Percentiles rank a stretch among this genome's conserved stretches.
These are phyloP conservation scores for Auriscalpium microsporum DNA, from an alignment of 768 basidiomycete genomes.

Conservation along the genomic window DNA sequence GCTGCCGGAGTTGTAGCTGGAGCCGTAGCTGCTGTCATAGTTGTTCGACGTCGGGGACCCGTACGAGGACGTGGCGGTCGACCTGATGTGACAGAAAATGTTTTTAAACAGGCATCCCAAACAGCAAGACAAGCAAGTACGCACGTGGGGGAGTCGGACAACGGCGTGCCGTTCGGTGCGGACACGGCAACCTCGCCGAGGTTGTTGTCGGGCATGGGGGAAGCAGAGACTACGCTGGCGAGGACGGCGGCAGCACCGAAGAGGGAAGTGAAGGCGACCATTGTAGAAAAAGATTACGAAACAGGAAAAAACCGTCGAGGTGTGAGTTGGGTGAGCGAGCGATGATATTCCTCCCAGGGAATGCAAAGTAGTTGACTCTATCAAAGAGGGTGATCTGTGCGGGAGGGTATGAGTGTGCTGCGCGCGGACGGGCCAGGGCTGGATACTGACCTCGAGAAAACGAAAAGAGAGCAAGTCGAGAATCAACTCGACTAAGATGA, in stretches of 20 bases:
- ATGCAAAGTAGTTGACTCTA: constrained; percentile 44
- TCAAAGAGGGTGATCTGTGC: constrained; percentile 66
- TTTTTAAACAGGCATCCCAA: background rate
- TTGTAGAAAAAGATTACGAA: constrained; percentile 33
- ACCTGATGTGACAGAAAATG: background rate
- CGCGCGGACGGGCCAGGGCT: background rate
- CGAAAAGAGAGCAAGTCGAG: constrained; percentile 48
- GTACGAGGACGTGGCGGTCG: too few relatives aligned
- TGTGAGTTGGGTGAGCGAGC: constrained; percentile 34
- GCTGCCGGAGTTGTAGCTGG: background rate
- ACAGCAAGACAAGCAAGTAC: too few relatives aligned
- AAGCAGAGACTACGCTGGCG: constrained; percentile 42
- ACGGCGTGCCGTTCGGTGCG: background rate
- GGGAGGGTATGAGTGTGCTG: background rate
- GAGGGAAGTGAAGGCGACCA: constrained; percentile 52
- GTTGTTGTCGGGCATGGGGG: constrained; percentile 37
- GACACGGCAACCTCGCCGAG: constrained; percentile 13
- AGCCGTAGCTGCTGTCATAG: background rate
- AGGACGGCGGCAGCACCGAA: constrained; percentile 47
- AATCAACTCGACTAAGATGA: constrained; percentile 58
- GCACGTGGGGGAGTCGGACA: background rate
- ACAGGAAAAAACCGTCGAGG: constrained; percentile 35
- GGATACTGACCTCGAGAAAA: constrained; percentile 27
- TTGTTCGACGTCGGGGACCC: constrained; percentile 12
- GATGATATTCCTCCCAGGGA: constrained; percentile 54